Conservation (phyloP, 1,284 basidiomycete species). For the Stygiomarasmius scandens region DNA sequence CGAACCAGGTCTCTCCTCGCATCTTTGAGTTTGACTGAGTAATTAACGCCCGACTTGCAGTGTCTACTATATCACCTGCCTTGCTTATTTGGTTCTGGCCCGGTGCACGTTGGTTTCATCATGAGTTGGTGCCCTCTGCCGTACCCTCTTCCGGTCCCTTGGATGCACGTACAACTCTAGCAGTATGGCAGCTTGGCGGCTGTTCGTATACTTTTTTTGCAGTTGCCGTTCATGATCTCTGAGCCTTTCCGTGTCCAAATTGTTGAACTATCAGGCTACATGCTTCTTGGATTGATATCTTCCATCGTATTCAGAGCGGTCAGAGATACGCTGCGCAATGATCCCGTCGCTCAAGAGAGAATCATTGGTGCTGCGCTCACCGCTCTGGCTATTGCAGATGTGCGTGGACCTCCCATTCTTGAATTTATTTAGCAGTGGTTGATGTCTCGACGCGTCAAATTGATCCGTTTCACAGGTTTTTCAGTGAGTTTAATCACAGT, state of each 20-base stretch:
- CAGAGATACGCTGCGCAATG: conserved; percentile 59
- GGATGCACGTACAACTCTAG: conserved; percentile 63
- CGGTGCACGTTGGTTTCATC: conserved; percentile 72
- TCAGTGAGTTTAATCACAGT: conserved; percentile 50
- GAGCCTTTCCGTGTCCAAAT: background rate
- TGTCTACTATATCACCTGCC: conserved; percentile 60
- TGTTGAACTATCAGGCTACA: conserved; percentile 52
- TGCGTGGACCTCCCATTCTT: conserved; percentile 31
- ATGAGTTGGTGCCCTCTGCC: conserved; percentile 61
- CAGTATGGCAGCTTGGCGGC: conserved; percentile 72
- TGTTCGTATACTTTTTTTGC: conserved; percentile 45
- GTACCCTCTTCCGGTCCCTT: conserved; percentile 33
- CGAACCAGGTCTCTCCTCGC: conserved; percentile 59
- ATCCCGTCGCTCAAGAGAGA: conserved; percentile 68
- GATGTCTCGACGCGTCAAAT: background rate
- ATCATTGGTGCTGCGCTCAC: conserved; percentile 66
- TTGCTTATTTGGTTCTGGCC: conserved; percentile 63
- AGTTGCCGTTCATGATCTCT: background rate
- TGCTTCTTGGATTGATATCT: conserved; percentile 68
- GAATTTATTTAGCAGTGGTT: background rate
- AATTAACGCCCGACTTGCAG: conserved; percentile 31
- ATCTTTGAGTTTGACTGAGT: conserved; percentile 2
- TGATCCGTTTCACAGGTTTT: conserved; percentile 28
- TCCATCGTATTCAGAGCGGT: conserved; percentile 73
- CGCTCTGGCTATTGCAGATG: conserved; percentile 74